Evolutionary conservation across 1,139 yeast species (phyloP), one percentile per base, ranked within the genome.

Genomic region (Geotrichum macrosporum): DNA sequence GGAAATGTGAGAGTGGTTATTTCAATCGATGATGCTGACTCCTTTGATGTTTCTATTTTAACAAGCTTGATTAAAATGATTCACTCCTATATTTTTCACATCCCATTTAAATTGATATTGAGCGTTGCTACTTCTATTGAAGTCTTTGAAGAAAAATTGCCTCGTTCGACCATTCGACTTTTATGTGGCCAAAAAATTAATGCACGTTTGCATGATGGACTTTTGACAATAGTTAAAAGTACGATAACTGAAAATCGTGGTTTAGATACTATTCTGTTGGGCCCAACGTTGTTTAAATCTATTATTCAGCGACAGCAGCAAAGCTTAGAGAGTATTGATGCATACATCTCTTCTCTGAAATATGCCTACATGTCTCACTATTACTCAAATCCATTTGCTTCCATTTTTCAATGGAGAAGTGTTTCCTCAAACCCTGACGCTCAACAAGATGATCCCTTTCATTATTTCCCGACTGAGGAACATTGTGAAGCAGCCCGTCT

Each of bases 321-420:
- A 36, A 55, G 62, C 44, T 44, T 61, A 35, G 60, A 68, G 40
- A 65, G 73, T 20, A 72, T 80, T 39, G 84, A 81, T 55, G 71
- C 76, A 13, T 67, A 76, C 44, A 66, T 75, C 6, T 64, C 77
- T 13, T 74, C 76, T 39, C 66, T 85, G 53, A 81, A 80, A 55
- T 70, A 83, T 51, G 68, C 81, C 22, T 72, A 80, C 56, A 81
- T 85, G 86, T 73, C 81, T 4, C 83, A 81, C 58, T 84, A 78
- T 61, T 84, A 76, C 59, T 80, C 77, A 50, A 82, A 80, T 65
- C 87, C 92, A 1, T 72, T 81, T 46, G 71, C 84, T 0, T 63
- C 76, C 1, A 68, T 74, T 18, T 50, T 60, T 9, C 40, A 48
- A 16, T 58, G 70, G n/a, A n/a, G n/a, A n/a, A n/a, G n/a, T n/a